Conservation (phyloP, 257 asterid genomes). For the Solanum sejunctum region DNA sequence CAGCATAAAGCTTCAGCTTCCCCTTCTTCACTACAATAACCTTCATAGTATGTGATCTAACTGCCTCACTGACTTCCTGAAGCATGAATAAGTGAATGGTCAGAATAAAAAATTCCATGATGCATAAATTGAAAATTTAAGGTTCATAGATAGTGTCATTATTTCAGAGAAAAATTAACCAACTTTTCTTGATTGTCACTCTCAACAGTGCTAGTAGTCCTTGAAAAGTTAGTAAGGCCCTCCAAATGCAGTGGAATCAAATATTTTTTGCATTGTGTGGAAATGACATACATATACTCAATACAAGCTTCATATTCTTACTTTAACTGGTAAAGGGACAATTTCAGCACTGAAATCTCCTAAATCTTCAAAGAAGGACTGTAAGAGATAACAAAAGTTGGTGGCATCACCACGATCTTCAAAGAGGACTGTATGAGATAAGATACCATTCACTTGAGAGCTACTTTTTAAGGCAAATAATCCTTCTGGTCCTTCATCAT, state of each 20-base stretch:
- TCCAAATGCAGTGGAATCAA: background rate
- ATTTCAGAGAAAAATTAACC: background rate
- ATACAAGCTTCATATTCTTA: conserved; percentile 16
- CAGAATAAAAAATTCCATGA: background rate
- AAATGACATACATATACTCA: background rate
- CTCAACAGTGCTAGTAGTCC: background rate
- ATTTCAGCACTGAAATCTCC: conserved; percentile 57
- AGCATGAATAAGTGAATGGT: background rate
- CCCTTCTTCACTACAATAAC: conserved; percentile 74
- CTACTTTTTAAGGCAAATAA: conserved; percentile 33
- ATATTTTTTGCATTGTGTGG: background rate
- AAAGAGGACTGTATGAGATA: conserved; percentile 63
- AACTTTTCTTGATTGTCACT: background rate
- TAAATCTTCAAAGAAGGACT: conserved; percentile 53
- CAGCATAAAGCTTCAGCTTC: conserved; percentile 70
- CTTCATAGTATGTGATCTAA: conserved; percentile 19
- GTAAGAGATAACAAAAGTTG: conserved; percentile 63
- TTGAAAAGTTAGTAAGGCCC: background rate
- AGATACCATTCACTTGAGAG: conserved; percentile 16
- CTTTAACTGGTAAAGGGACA: conserved; percentile 53
- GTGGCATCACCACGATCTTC: conserved; percentile 76
- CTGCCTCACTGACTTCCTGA: conserved; percentile 57
- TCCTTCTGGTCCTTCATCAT: conserved; percentile 39
- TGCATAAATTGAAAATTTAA: too few relatives aligned
- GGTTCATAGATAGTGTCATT: too few relatives aligned